phyloP scores from a whole-genome alignment of 2,329 filamentous ascomycete genomes.

The Sporothrix variecibatus region DNA sequence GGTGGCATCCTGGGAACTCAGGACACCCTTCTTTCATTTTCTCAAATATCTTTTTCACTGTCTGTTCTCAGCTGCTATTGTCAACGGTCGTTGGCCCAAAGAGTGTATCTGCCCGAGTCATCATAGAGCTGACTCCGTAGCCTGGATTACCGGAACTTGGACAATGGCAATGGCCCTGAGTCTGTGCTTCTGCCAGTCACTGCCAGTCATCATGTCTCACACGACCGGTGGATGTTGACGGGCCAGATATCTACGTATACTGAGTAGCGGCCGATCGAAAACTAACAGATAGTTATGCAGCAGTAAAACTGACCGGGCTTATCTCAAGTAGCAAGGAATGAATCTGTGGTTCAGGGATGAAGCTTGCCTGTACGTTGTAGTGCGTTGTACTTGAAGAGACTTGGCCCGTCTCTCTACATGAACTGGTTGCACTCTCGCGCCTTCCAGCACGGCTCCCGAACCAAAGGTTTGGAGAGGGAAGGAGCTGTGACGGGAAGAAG shows the following conservation, averaged over 20 bases:
- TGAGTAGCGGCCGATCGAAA: too few relatives aligned
- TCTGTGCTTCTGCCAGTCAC: neutral
- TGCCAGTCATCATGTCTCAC: neutral
- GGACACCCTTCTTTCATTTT: neutral
- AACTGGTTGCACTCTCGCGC: conserved; percentile 17
- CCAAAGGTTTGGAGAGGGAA: neutral
- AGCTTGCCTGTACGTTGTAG: neutral
- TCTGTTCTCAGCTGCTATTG: neutral
- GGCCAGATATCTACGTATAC: neutral
- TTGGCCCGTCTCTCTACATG: conserved; percentile 8
- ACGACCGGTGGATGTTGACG: neutral
- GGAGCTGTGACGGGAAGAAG: neutral
- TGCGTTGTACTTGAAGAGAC: neutral
- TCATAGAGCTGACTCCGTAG: neutral
- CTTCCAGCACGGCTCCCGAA: conserved; percentile 17
- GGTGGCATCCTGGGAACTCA: neutral
- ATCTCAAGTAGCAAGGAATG: neutral
- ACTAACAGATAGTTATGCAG: neutral
- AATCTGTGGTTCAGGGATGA: neutral
- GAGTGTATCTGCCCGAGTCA: neutral
- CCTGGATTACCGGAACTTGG: neutral
- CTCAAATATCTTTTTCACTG: neutral
- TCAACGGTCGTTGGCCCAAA: neutral
- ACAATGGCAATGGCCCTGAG: neutral
- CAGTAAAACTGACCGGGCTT: neutral